A percentile compares a stretch with the other conserved stretches of the same genome.
Conservation (phyloP, 2,329 filamentous ascomycete species). For the Monosporascus sp. region DNA sequence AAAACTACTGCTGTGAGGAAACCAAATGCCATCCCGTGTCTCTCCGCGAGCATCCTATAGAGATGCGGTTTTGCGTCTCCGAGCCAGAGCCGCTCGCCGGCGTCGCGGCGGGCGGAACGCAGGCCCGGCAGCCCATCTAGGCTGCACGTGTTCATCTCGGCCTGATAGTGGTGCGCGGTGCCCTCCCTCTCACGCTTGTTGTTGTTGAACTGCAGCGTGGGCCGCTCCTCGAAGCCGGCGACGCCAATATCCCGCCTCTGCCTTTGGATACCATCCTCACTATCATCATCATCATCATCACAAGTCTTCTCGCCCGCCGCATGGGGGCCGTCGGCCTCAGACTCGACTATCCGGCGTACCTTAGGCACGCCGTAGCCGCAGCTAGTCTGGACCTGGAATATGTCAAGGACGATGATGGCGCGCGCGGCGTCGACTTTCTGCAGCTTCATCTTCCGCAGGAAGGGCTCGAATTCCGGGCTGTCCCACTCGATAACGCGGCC, state of each 20-base stretch:
- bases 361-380: constrained; percentile 62
- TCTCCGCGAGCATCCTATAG: constrained; percentile 2
- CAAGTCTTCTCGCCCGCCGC: constrained; percentile 15
- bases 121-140: constrained; percentile 57
- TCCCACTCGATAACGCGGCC: constrained; percentile 56
- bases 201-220: constrained; percentile 49
- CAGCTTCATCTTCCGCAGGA: constrained; percentile 21
- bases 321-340: constrained; percentile 24
- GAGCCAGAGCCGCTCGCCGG: constrained; percentile 41
- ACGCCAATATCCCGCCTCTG: constrained; percentile 28
- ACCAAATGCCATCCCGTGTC: constrained; percentile 9
- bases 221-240: constrained; percentile 45
- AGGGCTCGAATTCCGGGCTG: constrained; percentile 38
- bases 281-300: constrained; percentile 9
- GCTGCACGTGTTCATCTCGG: constrained; percentile 46
- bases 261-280: constrained; percentile 12
- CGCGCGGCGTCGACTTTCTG: constrained; percentile 47
- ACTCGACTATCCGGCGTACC: constrained; percentile 28
- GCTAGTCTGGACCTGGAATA: constrained; percentile 62
- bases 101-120: constrained; percentile 43
- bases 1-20: constrained; percentile 13
- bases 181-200: constrained; percentile 42
- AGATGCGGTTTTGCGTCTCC: constrained; percentile 26
- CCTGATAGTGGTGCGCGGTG: constrained; percentile 49
- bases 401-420: constrained; percentile 55